A percentile compares a stretch with the other conserved stretches of the same genome.
These are phyloP conservation scores for Physcomitrium patens DNA, from an alignment of 225 moss, liverwort and hornwort species.

Conservation along the genomic window DNA sequence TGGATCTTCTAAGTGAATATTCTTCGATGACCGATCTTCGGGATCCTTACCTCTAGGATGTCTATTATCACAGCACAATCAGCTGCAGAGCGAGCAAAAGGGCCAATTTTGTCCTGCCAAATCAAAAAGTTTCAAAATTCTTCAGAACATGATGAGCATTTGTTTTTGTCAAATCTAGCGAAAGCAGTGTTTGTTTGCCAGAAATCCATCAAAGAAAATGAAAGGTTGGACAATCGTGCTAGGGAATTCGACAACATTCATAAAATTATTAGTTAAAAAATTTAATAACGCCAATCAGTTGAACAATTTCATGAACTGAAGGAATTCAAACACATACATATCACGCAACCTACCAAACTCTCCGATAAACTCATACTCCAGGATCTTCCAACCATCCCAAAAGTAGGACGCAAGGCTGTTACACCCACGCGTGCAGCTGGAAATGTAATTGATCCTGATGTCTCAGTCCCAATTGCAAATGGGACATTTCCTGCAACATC, in stretches of 20 bases:
- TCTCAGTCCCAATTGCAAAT: constrained; percentile 57
- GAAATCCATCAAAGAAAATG: not conserved
- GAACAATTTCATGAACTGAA: not conserved
- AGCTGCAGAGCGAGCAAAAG: constrained; percentile 50
- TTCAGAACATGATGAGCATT: not conserved
- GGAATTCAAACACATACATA: not conserved
- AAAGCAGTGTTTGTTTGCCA: no score
- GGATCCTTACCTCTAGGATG: constrained; percentile 54
- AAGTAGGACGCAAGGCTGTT: constrained; percentile 52
- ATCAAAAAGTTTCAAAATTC: not conserved
- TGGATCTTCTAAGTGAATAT: constrained; percentile 47
- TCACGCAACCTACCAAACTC: constrained; percentile 41
- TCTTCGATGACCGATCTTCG: constrained; percentile 49
- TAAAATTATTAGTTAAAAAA: not conserved
- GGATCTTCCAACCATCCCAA: constrained; percentile 65
- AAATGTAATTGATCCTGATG: constrained; percentile 49
- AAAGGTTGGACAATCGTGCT: not conserved
- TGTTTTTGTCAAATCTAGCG: no score
- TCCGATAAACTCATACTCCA: constrained; percentile 57
- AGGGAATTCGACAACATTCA: not conserved
- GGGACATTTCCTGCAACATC: constrained; percentile 43
- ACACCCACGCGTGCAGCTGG: constrained; percentile 49
- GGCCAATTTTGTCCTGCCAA: constrained; percentile 55
- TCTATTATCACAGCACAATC: constrained; percentile 53
- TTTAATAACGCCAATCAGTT: not conserved